Conservation (phyloP, 2,329 filamentous ascomycete genomes). For the Fusarium heterosporum region DNA sequence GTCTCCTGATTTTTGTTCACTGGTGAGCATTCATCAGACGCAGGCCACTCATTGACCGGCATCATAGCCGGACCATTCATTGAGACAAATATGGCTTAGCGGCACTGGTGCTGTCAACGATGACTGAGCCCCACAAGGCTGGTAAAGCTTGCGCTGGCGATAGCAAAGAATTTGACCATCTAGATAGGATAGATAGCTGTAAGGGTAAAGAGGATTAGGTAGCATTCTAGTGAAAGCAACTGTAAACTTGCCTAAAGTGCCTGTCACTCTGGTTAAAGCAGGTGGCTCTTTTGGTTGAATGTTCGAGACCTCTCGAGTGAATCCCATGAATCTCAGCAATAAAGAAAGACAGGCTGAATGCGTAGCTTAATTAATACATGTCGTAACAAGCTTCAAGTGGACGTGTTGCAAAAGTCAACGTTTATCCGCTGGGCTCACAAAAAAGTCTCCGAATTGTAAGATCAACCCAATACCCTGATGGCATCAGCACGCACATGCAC, state of each 20-base stretch:
- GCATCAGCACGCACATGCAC: not conserved
- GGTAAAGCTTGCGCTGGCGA: not conserved
- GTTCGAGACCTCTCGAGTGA: not conserved
- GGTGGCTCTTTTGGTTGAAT: not conserved
- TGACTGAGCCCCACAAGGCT: conserved; percentile 9
- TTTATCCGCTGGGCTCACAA: not conserved
- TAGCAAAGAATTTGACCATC: not conserved
- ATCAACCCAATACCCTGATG: not conserved
- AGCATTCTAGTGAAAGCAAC: no score
- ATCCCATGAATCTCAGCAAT: not conserved
- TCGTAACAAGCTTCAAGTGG: not conserved
- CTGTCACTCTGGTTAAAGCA: no score
- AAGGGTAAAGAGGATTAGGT: no score
- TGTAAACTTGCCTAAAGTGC: no score
- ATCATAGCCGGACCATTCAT: conserved; percentile 18
- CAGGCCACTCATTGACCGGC: conserved; percentile 4
- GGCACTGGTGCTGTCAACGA: not conserved
- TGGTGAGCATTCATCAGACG: not conserved
- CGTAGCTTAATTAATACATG: not conserved
- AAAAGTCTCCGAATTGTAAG: conserved; percentile 16
- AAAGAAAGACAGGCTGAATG: not conserved
- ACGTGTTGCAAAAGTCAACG: not conserved
- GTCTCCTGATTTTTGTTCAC: not conserved
- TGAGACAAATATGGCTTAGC: conserved; percentile 14
- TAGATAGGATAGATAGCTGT: no score